phyloP scores from a whole-genome alignment of 1,284 basidiomycete species.

The Ustilago xerochloae region DNA sequence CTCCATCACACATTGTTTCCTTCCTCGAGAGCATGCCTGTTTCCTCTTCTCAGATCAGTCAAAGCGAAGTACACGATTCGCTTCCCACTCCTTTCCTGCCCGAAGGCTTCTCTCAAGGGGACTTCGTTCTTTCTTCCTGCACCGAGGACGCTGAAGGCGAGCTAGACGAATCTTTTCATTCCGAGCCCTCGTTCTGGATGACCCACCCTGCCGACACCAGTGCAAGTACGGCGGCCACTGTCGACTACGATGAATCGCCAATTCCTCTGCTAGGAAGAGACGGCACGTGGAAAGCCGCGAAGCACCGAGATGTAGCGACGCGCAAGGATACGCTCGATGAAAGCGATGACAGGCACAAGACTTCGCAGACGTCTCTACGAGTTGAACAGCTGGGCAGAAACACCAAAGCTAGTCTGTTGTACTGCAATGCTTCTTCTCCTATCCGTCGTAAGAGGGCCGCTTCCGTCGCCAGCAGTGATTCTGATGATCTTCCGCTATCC shows the following conservation, averaged over 20 bases:
- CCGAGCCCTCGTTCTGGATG: conserved; percentile 25
- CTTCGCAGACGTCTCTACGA: neutral
- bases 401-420: neutral
- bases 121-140: conserved; percentile 13
- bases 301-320: neutral
- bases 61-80: neutral
- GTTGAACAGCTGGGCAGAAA: neutral
- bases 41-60: neutral
- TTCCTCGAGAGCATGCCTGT: neutral
- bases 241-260: conserved; percentile 8
- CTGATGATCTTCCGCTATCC: neutral
- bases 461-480: neutral
- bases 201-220: conserved; percentile 11
- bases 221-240: conserved; percentile 9
- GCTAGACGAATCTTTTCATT: conserved; percentile 15
- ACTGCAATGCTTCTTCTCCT: neutral
- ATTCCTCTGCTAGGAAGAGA: conserved; percentile 23
- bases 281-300: conserved; percentile 16
- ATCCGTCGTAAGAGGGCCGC: neutral
- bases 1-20: neutral
- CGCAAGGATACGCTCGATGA: neutral
- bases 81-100: neutral
- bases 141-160: conserved; percentile 42
- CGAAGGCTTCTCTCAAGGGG: neutral
- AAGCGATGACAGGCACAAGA: neutral